These are phyloP conservation scores for Lipomyces sp. DNA, from an alignment of 805 yeast species.

Conservation along the genomic window DNA sequence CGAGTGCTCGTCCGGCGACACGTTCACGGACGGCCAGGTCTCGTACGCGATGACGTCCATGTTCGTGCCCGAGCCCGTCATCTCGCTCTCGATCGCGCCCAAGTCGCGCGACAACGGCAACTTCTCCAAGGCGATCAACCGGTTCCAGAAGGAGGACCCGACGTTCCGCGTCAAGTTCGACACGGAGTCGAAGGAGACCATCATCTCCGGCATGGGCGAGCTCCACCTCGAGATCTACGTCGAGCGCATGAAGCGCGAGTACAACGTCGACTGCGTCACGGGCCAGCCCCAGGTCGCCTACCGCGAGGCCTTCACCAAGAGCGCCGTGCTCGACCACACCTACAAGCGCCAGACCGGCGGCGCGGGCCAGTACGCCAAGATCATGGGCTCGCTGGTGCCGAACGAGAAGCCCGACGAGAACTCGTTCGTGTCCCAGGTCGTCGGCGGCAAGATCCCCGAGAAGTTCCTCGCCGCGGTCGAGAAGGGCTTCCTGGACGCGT, in stretches of 20 bases:
- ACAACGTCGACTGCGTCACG: slow-evolving; percentile 89
- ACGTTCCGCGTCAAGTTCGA: slow-evolving; percentile 93
- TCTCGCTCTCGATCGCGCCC: slow-evolving; percentile 86
- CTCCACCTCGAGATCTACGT: slow-evolving; percentile 95
- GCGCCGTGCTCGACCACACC: slow-evolving; percentile 82
- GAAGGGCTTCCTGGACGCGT: slow-evolving; percentile 84
- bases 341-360: slow-evolving; percentile 99
- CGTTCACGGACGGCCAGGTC: slow-evolving; percentile 81
- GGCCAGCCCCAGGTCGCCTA: slow-evolving; percentile 98
- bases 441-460: slow-evolving; percentile 96
- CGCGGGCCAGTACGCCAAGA: slow-evolving; percentile 98
- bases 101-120: slow-evolving; percentile 80
- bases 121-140: slow-evolving; percentile 93
- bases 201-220: slow-evolving; percentile 98
- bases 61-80: slow-evolving; percentile 99
- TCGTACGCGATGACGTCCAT: slow-evolving; percentile 91
- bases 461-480: slow-evolving; percentile 91
- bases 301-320: slow-evolving; percentile 79
- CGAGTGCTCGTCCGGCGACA: slow-evolving; percentile 98
- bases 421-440: slow-evolving; percentile 77
- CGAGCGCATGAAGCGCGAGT: slow-evolving; percentile 97
- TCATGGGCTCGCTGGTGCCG: slow-evolving; percentile 71
- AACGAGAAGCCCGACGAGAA: slow-evolving; percentile 44
- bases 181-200: slow-evolving; percentile 86
- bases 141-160: slow-evolving; percentile 99